A percentile compares a stretch with the other conserved stretches of the same genome.
phyloP scores from a whole-genome alignment of 1,284 basidiomycete species.

The Entoloma clypeatum region DNA sequence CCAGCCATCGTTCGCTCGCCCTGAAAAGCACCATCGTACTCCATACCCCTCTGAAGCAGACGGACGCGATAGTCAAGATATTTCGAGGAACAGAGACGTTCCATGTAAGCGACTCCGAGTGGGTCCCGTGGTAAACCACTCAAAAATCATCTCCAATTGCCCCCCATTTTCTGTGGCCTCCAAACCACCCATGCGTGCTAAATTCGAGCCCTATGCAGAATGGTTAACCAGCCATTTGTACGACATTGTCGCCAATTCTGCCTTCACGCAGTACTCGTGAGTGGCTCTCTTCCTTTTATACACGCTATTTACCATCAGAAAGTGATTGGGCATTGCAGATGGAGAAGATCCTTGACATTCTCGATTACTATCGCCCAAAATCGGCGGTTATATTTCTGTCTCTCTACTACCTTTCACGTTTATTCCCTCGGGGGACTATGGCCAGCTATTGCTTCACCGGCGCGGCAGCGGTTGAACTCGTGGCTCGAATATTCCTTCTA shows the following conservation, averaged over 20 bases:
- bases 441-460: conserved; percentile 10
- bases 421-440: conserved; percentile 26
- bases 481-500: conserved; percentile 39
- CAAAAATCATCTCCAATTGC: neutral
- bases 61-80: neutral
- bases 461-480: conserved; percentile 29
- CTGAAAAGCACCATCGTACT: conserved; percentile 13
- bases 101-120: conserved; percentile 1
- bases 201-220: conserved; percentile 12
- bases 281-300: neutral
- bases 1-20: conserved; percentile 4
- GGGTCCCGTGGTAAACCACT: too few species aligned
- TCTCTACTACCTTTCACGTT: conserved; percentile 44
- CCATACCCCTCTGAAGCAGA: conserved; percentile 2
- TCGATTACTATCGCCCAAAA: conserved; percentile 15
- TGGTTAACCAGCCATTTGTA: conserved; percentile 15
- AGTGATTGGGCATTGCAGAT: too few species aligned
- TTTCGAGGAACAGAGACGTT: neutral
- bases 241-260: conserved; percentile 4
- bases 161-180: neutral
- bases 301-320: too few species aligned
- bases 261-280: neutral
- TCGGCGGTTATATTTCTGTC: conserved; percentile 34
- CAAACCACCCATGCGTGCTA: too few species aligned
- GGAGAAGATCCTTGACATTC: conserved; percentile 12